These are phyloP conservation scores for Xylaria castorea DNA, from an alignment of 495 filamentous ascomycete species.

Conservation along the genomic window DNA sequence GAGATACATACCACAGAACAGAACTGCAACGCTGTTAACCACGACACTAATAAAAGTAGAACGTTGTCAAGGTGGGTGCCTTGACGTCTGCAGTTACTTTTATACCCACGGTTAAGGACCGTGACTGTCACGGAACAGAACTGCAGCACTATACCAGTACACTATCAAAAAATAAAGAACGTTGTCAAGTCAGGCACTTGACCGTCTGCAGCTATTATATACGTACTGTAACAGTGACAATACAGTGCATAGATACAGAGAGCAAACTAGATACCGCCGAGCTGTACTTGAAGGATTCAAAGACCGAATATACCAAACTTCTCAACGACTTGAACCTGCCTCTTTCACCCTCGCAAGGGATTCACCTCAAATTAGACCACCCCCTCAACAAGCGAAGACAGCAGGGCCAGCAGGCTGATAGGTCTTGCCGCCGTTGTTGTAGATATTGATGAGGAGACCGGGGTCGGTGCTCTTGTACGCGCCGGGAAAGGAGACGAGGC, in stretches of 20 bases:
- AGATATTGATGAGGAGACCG: slow-evolving; percentile 56
- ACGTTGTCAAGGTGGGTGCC: too few species aligned
- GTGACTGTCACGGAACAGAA: too few species aligned
- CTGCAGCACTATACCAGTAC: too few species aligned
- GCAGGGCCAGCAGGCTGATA: slow-evolving; percentile 40
- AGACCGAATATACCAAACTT: neutral
- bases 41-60: too few species aligned
- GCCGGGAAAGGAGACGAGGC: slow-evolving; percentile 52
- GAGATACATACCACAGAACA: too few species aligned
- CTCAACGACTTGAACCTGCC: neutral
- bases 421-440: slow-evolving; percentile 46
- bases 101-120: too few species aligned
- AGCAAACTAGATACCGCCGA: neutral
- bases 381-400: slow-evolving; percentile 33
- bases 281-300: neutral
- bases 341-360: neutral
- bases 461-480: slow-evolving; percentile 51
- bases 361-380: neutral
- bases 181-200: too few species aligned
- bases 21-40: too few species aligned
- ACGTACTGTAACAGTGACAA: too few species aligned
- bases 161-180: too few species aligned
- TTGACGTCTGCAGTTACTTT: too few species aligned
- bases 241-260: neutral
- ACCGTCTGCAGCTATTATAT: too few species aligned